Evolutionary conservation across 768 basidiomycete genomes (phyloP).

Genomic region (Pleurotus giganteus): DNA sequence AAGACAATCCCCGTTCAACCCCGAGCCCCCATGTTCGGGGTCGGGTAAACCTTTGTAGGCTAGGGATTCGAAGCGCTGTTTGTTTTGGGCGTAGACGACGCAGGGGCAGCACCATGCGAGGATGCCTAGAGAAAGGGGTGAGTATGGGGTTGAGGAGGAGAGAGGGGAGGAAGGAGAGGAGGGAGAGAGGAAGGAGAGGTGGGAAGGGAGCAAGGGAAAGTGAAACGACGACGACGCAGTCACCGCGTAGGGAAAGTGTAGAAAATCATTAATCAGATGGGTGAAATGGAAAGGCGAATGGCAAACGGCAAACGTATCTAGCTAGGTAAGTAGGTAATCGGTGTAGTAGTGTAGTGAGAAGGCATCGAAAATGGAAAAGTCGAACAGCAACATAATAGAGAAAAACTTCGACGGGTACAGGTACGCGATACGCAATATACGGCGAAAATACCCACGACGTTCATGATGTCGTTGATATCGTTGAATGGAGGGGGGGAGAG

Average conservation of each 20-base stretch:
- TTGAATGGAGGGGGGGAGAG: background rate
- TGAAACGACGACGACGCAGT: too few species aligned
- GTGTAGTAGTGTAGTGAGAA: too few species aligned
- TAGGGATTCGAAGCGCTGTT: conserved; percentile 31
- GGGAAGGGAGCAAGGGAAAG: background rate
- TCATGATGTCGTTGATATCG: background rate
- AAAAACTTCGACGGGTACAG: too few species aligned
- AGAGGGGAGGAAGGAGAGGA: background rate
- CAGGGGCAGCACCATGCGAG: conserved; percentile 36
- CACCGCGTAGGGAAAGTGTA: background rate
- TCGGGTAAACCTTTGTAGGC: conserved; percentile 26
- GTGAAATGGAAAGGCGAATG: too few species aligned
- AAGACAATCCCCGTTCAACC: conserved; percentile 34
- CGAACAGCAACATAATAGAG: too few species aligned
- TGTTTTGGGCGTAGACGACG: conserved; percentile 34
- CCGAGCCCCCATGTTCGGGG: conserved; percentile 32
- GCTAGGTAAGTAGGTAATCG: too few species aligned
- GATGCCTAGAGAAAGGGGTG: conserved; percentile 13
- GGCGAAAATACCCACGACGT: background rate
- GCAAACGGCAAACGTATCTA: too few species aligned
- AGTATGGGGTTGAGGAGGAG: background rate
- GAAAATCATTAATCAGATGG: too few species aligned
- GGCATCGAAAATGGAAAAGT: too few species aligned
- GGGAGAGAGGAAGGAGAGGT: background rate
- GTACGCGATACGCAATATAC: too few species aligned